Base-by-base conservation (phyloP, 2,329 filamentous ascomycete species). In the Diaporthe sp. region DNA sequence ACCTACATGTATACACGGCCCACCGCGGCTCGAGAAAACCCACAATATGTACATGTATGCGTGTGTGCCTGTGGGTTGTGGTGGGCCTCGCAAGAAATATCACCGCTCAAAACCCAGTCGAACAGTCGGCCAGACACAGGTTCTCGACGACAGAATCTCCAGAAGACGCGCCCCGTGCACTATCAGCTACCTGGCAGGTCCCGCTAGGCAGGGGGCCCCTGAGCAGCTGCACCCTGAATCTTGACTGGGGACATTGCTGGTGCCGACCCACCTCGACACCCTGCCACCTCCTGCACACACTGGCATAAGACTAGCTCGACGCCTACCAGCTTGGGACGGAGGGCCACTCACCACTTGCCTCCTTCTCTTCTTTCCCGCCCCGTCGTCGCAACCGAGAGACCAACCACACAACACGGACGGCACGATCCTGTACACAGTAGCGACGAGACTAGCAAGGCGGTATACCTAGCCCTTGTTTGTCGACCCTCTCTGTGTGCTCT, bases 271-370 rank as follows among this genome's bases (percentile, higher is more conserved):
- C 40, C 60, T 33, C 10, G 40, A 33, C 64, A 58, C 61, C 64
- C 64, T 69, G 61, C 71, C 66, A 50, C 68, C 55, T 68, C 61
- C 71, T 75, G 50, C 74, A 69, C 72, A 52, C 71, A 64, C 73
- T 67, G 71, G 70, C 72, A 75, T 75, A 75, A 75, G 74, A 75
- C 74, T 75, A 75, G 74, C 74, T 67, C 54, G 33, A 67, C 54
- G 74, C 74, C 74, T 64, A 66, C 71, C 74, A 73, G 61, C 55
- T 60, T 60, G 71, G 60, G 55, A 54, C 64, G 33, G 30, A 68
- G 64, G 47, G n/a, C 47, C 33, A 28, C 33, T 54, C 64, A 68
- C 15, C 64, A 54, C 47, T 25, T 52, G 42, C 72, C 68, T n/a
- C 52, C 40, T 30, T 67, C 74, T 66, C 71, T 61, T 71, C 54